Conservation (phyloP, 2,329 filamentous ascomycete species). For the Fusarium sp. region DNA sequence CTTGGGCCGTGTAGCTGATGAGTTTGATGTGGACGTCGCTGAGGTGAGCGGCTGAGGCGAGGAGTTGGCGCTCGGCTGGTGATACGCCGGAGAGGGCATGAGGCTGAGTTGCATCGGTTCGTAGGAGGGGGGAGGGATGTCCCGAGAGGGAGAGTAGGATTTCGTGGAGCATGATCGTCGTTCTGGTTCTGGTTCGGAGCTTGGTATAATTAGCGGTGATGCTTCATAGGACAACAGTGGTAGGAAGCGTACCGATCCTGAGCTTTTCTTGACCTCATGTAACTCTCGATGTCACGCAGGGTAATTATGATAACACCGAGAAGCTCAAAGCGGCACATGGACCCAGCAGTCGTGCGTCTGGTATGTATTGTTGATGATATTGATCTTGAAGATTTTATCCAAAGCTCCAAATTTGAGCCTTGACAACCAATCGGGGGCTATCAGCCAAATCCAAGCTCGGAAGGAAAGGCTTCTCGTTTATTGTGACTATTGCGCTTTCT, state of each 20-base stretch:
- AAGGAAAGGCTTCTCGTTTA: not conserved
- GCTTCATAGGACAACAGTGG: not conserved
- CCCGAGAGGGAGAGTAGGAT: conserved; percentile 96
- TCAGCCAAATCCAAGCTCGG: conserved; percentile 8
- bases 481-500: not conserved
- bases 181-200: conserved; percentile 17
- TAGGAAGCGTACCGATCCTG: conserved; percentile 34
- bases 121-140: conserved; percentile 88
- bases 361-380: not conserved
- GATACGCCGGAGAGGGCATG: conserved; percentile 65
- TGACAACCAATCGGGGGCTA: not conserved
- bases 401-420: not conserved
- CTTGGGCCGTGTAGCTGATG: conserved; percentile 70
- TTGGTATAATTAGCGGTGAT: conserved; percentile 28
- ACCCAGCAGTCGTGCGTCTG: conserved; percentile 3
- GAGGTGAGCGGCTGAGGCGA: conserved; percentile 79
- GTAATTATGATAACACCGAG: conserved; percentile 60
- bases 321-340: conserved; percentile 65
- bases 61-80: conserved; percentile 82
- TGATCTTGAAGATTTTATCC: not conserved
- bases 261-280: conserved; percentile 49
- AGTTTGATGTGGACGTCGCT: conserved; percentile 81
- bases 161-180: conserved; percentile 86
- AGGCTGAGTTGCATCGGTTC: conserved; percentile 58
- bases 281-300: conserved; percentile 55